Base-by-base conservation (phyloP, 2,329 filamentous ascomycete species). In the Microcyclospora pomicola region DNA sequence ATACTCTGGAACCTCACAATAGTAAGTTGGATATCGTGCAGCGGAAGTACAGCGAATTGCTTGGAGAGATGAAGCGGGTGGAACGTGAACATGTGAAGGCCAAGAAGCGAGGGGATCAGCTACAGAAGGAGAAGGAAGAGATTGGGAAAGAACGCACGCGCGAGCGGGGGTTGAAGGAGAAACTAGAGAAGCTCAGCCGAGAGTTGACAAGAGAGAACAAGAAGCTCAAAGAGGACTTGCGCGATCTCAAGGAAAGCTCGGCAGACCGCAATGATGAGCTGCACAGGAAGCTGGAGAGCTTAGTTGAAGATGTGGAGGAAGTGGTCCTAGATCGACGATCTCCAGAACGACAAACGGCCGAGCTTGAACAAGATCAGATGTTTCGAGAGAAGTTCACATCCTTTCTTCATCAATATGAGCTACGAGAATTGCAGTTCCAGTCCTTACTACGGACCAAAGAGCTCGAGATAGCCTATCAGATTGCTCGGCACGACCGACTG, bases 171-270 rank as follows among this genome's bases (percentile, higher is more conserved):
- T 75, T 96, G 56, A 95, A 93, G 60, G 87, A 96, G 59, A 96
- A 96, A 63, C 68, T 98, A 33, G 91, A 98, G 63, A 98, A 96
- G 59, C 69, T 98, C 27, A 95, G 87, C 53, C 72, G 91, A 40
- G 91, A 98, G 60, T 71, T 98, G 39, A 91, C 92, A 43, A 82
- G 88, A 52, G 91, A 98, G 56, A 98, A 98, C 61, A 96, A 96
- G 63, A 92, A 93, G 64, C 77, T 98, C 48, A 96, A 96, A 63
- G 91, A 98, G 61, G 93, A 95, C 60, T 53, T 66, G 37, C 88
- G 93, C 56, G 85, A 84, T 37, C 71, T 94, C 19, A 82, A 88
- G 52, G 86, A 88, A 48, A 82, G 75, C 31, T 84, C 94, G 55
- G 85, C 85, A 46, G 76, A 80, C 49, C 86, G 85, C 38, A 80